Conservation (phyloP, 1,284 basidiomycete genomes). For the Leccinum variabile region DNA sequence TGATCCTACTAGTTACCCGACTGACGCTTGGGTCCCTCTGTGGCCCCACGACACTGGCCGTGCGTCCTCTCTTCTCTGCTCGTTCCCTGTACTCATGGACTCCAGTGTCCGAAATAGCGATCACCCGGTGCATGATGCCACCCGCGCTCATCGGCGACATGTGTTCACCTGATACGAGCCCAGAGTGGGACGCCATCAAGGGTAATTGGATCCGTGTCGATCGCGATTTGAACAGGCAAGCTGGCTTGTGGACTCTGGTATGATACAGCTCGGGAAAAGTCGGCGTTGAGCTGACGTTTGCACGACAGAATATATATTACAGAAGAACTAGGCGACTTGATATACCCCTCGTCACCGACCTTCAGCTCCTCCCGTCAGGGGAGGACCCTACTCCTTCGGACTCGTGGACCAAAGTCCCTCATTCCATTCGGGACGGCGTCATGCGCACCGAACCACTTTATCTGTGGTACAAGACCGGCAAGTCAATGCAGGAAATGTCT, state of each 20-base stretch:
- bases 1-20: constrained; percentile 62
- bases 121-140: constrained; percentile 70
- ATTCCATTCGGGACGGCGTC: constrained; percentile 58
- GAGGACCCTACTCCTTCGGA: constrained; percentile 47
- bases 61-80: constrained; percentile 40
- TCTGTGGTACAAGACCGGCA: constrained; percentile 75
- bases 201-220: constrained; percentile 89
- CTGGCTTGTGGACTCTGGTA: constrained; percentile 63
- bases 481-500: constrained; percentile 58
- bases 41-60: constrained; percentile 81
- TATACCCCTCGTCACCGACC: constrained; percentile 64
- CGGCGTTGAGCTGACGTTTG: constrained; percentile 21
- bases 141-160: constrained; percentile 54
- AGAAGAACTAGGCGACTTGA: constrained; percentile 81
- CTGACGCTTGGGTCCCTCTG: constrained; percentile 81
- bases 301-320: constrained; percentile 71
- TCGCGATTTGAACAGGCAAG: constrained; percentile 70
- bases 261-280: background rate
- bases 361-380: constrained; percentile 53
- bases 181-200: constrained; percentile 72
- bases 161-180: constrained; percentile 70
- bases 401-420: constrained; percentile 58
- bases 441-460: constrained; percentile 51
- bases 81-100: constrained; percentile 8
- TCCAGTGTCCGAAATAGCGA: constrained; percentile 76